Evolutionary conservation across 2,329 filamentous ascomycete genomes (phyloP).

Genomic region (Epichloe sylvatica): DNA sequence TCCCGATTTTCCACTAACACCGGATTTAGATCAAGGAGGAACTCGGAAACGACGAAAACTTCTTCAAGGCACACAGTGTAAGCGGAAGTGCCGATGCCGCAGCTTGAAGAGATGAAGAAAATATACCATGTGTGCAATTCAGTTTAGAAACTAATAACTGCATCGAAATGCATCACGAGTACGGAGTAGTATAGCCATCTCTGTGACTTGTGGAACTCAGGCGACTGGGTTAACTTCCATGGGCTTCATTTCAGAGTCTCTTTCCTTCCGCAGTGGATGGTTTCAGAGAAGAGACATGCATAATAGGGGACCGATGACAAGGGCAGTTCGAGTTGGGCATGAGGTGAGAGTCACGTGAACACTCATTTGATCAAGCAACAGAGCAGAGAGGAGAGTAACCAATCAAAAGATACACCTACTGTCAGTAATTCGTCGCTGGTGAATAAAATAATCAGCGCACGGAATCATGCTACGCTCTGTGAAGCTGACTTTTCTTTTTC

Average conservation of each 20-base stretch:
- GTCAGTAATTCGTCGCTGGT: neutral
- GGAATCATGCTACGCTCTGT: too few relatives aligned
- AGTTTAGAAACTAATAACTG: neutral
- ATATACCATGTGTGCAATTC: neutral
- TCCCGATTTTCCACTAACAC: neutral
- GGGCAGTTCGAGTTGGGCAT: neutral
- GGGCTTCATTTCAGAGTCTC: neutral
- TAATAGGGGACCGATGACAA: neutral
- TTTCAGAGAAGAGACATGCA: neutral
- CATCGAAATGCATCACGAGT: neutral
- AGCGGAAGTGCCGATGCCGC: slow-evolving; percentile 27
- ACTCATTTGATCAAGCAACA: neutral
- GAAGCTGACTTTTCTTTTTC: too few relatives aligned
- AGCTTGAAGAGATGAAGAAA: slow-evolving; percentile 13
- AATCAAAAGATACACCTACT: neutral
- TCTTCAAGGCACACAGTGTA: slow-evolving; percentile 61
- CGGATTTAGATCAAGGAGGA: slow-evolving; percentile 76
- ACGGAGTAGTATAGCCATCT: neutral
- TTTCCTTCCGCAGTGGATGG: neutral
- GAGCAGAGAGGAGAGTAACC: neutral
- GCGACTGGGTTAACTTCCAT: neutral
- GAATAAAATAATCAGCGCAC: too few relatives aligned
- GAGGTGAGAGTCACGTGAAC: neutral
- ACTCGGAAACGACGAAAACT: slow-evolving; percentile 67
- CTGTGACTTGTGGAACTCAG: neutral